Conservation (phyloP, 2,329 filamentous ascomycete species). For the Chalaropsis ovoidea region DNA sequence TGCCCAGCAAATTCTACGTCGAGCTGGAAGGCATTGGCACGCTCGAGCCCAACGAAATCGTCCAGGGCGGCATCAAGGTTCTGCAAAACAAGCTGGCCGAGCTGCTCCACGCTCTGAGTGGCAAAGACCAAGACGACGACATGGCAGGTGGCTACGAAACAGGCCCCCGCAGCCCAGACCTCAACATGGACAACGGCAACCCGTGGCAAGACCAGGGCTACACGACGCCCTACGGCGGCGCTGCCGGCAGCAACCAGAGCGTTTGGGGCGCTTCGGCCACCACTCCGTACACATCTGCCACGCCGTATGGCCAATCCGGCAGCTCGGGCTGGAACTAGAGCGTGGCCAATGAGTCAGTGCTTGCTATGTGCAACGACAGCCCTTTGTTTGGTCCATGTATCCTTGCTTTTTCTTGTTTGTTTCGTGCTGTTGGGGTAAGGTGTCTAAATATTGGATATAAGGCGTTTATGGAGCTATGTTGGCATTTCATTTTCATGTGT, state of each 20-base stretch:
- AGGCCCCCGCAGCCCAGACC: slow-evolving; percentile 56
- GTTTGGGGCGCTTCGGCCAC: slow-evolving; percentile 50
- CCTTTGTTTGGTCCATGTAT: background rate
- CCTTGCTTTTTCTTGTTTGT: slow-evolving; percentile 17
- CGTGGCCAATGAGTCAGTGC: too few species aligned
- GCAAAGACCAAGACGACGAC: slow-evolving; percentile 39
- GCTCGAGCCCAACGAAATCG: slow-evolving; percentile 79
- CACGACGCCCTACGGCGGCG: slow-evolving; percentile 56
- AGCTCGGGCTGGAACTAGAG: slow-evolving; percentile 26
- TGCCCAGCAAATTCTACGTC: slow-evolving; percentile 78
- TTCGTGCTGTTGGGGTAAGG: slow-evolving; percentile 8
- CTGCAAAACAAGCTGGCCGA: slow-evolving; percentile 82
- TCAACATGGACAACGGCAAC: slow-evolving; percentile 48
- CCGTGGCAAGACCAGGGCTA: slow-evolving; percentile 56
- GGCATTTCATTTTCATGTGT: background rate
- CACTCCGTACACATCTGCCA: slow-evolving; percentile 38
- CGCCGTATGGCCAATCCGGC: slow-evolving; percentile 37
- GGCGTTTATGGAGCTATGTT: slow-evolving; percentile 19
- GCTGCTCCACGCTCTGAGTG: slow-evolving; percentile 56
- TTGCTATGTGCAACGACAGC: background rate
- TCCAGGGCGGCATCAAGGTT: slow-evolving; percentile 78
- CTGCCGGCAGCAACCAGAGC: slow-evolving; percentile 44
- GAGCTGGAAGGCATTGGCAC: slow-evolving; percentile 84
- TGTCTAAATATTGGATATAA: slow-evolving; percentile 14
- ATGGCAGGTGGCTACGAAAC: slow-evolving; percentile 42